Conservation (phyloP, 169 alveolate genomes). For the Eimeria praecox region DNA sequence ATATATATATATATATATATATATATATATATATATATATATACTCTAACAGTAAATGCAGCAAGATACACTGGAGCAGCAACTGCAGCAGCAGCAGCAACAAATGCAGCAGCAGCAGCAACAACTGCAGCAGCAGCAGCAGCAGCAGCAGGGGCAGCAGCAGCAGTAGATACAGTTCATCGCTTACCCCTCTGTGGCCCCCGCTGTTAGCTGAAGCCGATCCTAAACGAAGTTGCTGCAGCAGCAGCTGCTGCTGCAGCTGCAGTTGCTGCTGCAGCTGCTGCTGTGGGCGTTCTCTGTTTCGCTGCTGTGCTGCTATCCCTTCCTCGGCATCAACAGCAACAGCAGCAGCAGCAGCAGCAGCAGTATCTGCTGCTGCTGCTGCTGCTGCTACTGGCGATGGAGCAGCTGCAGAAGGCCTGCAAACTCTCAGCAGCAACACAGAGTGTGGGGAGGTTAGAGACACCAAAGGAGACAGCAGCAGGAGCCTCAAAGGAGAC, state of each 20-base stretch:
- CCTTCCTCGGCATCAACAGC: not conserved
- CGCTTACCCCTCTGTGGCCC: constrained; percentile 13
- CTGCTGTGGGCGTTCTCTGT: not conserved
- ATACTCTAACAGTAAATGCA: too few relatives aligned
- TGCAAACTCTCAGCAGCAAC: constrained; percentile 2
- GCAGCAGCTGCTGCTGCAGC: constrained; percentile 24
- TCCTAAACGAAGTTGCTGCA: not conserved
- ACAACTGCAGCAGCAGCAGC: constrained; percentile 32
- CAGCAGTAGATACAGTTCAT: not conserved
- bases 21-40: too few relatives aligned
- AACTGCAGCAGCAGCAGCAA: not conserved
- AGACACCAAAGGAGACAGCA: too few relatives aligned
- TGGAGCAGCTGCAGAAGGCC: constrained; percentile 17
- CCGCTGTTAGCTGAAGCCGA: not conserved
- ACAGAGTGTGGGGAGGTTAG: too few relatives aligned
- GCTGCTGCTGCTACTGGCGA: constrained; percentile 12
- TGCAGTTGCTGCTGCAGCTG: not conserved
- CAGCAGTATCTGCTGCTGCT: not conserved
- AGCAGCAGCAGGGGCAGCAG: constrained; percentile 35
- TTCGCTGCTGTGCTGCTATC: not conserved
- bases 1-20: too few relatives aligned
- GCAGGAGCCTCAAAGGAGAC: not conserved
- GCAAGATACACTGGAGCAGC: too few relatives aligned
- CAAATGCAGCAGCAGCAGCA: not conserved
- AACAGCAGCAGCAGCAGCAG: constrained; percentile 30